Evolutionary conservation across 139 green algal genomes (phyloP), one percentile per base, ranked within the genome.

Genomic region (Picochlorum sp.): DNA sequence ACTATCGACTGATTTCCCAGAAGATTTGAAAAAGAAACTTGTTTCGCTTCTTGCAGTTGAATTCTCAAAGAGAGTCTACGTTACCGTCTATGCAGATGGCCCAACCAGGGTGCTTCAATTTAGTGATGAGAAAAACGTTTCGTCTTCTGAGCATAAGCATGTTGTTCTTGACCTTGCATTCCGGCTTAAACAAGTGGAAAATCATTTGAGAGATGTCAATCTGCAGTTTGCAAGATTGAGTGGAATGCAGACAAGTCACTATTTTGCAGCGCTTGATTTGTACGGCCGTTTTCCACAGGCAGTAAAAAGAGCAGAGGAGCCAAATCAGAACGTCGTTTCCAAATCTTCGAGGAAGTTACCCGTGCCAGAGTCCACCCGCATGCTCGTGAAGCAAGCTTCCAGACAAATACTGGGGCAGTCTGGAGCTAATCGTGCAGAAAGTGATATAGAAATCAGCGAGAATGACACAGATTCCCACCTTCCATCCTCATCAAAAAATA

Each of bases 21-120:
- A 79, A 6, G 72, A 79, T 26, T 14, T 85, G 30, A 76, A 76
- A 46, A 57, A 76, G 65, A 75, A 73, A 50, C 60, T 85, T 49
- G 66, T 78, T 4, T 73, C 68, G 0, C 62, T 83, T 30, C 65
- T 85, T 56, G 79, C 79, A 9, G 66, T 70, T 1, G 76, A 84
- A 60, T 82, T 76, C 64, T 79, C 68, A 34, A 75, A 78, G 20
- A 81, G 84, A 62, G 76, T 95, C 56, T 89, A 92, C 54, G 83
- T 93, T 26, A 83, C 69, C 1, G 78, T 95, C 44, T 92, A 88
- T 66, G 86, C 89, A 6, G 88, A 95, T 58, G 89, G 89, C 6
- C 86, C 87, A 15, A 95, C 88, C 3, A 77, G 85, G n/a, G 83
- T 93, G 60, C 79, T 95, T 59, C 84, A 82, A 64, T 90, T 95